A percentile compares a stretch with the other conserved stretches of the same genome.
These are phyloP conservation scores for Calophaca sinica DNA, from an alignment of 306 rosid genomes.

Conservation along the genomic window DNA sequence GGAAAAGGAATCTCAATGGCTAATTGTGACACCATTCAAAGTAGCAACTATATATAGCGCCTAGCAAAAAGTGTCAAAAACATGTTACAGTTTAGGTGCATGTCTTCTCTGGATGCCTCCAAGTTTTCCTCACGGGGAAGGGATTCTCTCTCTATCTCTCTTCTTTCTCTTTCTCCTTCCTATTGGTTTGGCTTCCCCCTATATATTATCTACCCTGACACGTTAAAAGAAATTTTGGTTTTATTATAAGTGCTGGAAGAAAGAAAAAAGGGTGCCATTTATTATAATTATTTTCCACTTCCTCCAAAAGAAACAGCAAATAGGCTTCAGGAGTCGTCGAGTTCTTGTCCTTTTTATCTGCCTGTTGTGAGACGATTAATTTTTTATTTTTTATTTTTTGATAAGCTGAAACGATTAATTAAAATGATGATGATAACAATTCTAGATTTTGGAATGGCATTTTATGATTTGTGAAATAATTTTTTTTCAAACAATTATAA, in stretches of 20 bases:
- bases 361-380: neutral
- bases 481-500: neutral
- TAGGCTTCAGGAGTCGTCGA: neutral
- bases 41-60: constrained; percentile 8
- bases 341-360: neutral
- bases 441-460: constrained; percentile 2
- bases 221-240: constrained; percentile 40
- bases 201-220: constrained; percentile 31
- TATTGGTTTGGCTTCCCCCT: constrained; percentile 35
- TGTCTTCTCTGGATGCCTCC: constrained; percentile 61
- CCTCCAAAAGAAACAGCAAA: constrained; percentile 11
- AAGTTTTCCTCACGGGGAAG: constrained; percentile 62
- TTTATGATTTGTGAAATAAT: no score
- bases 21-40: constrained; percentile 39
- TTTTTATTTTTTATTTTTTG: no score
- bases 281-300: constrained; percentile 17
- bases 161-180: constrained; percentile 25
- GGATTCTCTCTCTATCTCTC: constrained; percentile 39
- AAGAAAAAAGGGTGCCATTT: neutral
- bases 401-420: neutral
- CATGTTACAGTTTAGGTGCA: constrained; percentile 44
- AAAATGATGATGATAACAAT: neutral
- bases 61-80: constrained; percentile 50
- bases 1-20: constrained; percentile 57
- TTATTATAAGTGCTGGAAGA: constrained; percentile 1